Conservation (phyloP, 1,284 basidiomycete species). For the Ustilago nuda region DNA sequence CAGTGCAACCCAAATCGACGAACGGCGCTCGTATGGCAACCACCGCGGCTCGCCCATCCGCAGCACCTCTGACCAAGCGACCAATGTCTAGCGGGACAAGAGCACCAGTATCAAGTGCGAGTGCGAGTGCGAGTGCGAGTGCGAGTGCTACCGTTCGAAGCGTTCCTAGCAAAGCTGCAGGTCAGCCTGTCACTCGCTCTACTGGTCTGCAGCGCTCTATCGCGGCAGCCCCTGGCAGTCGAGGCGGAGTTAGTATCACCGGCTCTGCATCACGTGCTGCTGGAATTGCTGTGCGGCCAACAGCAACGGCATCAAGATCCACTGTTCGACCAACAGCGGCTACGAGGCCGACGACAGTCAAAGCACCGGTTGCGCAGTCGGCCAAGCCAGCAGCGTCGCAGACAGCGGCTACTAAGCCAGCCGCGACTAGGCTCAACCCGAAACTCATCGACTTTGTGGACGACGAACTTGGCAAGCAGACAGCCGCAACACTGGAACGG, state of each 20-base stretch:
- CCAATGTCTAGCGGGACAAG: neutral
- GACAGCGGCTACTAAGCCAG: conserved; percentile 4
- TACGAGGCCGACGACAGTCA: neutral
- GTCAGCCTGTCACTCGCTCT: conserved; percentile 8
- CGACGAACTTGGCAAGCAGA: conserved; percentile 44
- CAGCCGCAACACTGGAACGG: conserved; percentile 20
- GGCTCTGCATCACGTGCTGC: conserved; percentile 4
- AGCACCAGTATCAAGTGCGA: neutral
- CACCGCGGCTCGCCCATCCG: conserved; percentile 5
- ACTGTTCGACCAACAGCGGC: neutral
- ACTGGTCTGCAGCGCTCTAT: conserved; percentile 36
- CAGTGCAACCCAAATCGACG: neutral
- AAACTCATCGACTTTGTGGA: conserved; percentile 43
- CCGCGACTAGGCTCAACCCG: conserved; percentile 27
- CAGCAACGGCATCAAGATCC: neutral
- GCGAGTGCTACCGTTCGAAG: neutral
- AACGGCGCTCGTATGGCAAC: neutral
- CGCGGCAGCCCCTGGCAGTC: conserved; percentile 23
- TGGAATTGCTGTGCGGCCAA: neutral
- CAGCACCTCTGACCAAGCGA: neutral
- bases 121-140: neutral
- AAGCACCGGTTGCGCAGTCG: neutral
- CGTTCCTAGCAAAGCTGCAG: neutral
- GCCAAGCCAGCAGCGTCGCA: neutral
- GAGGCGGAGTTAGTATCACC: conserved; percentile 1